Conservation (phyloP, 2,329 filamentous ascomycete genomes). For the Lachnellula subtilissima region DNA sequence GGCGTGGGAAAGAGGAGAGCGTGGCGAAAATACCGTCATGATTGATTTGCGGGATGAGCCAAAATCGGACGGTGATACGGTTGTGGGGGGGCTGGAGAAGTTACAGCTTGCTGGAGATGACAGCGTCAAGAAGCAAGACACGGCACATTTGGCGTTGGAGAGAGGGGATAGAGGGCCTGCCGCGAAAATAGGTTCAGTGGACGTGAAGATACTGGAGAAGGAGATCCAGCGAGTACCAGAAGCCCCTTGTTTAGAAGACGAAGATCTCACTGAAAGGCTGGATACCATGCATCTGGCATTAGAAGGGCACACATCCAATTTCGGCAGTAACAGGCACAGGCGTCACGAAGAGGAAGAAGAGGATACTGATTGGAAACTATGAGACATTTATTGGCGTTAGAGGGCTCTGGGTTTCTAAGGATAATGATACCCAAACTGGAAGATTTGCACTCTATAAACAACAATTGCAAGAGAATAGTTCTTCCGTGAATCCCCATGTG, state of each 20-base stretch:
- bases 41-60: conserved; percentile 67
- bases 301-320: conserved; percentile 29
- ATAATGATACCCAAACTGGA: conserved; percentile 10
- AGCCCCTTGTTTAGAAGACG: conserved; percentile 35
- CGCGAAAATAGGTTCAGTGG: conserved; percentile 32
- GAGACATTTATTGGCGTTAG: conserved; percentile 1
- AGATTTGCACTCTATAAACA: neutral
- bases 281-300: conserved; percentile 29
- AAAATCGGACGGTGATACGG: conserved; percentile 37
- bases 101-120: conserved; percentile 42
- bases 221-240: conserved; percentile 37
- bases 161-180: conserved; percentile 35
- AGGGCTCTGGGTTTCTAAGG: neutral
- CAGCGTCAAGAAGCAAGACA: conserved; percentile 33
- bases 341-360: conserved; percentile 15
- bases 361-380: conserved; percentile 28
- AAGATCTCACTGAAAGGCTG: conserved; percentile 29
- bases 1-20: conserved; percentile 67
- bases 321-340: conserved; percentile 18
- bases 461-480: too few relatives aligned
- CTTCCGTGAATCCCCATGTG: too few relatives aligned
- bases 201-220: conserved; percentile 50
- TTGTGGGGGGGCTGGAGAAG: conserved; percentile 29
- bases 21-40: conserved; percentile 20
- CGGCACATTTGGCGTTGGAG: conserved; percentile 46